These are phyloP conservation scores for Grosmannia huntii DNA, from an alignment of 2,329 filamentous ascomycete genomes.

Conservation along the genomic window DNA sequence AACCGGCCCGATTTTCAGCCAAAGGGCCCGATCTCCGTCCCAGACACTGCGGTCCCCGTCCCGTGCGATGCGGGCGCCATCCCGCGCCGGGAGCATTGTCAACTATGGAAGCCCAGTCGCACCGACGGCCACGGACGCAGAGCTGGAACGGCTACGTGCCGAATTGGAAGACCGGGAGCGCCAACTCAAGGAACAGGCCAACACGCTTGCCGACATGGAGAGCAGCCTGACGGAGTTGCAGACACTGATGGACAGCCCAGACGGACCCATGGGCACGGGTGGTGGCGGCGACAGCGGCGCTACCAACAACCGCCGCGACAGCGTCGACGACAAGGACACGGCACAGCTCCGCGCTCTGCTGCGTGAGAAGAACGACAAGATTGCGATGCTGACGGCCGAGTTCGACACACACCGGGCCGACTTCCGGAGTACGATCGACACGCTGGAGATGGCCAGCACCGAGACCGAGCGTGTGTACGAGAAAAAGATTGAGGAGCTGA, in stretches of 20 bases:
- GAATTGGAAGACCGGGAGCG: slow-evolving; percentile 74
- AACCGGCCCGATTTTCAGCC: slow-evolving; percentile 22
- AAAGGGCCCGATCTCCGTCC: slow-evolving; percentile 39
- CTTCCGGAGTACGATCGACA: slow-evolving; percentile 94
- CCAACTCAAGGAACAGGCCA: slow-evolving; percentile 79
- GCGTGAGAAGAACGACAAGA: slow-evolving; percentile 94
- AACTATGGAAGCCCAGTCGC: slow-evolving; percentile 11
- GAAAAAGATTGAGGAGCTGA: slow-evolving; percentile 74
- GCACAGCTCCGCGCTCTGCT: slow-evolving; percentile 68
- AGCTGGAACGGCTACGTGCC: slow-evolving; percentile 57
- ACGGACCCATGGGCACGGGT: slow-evolving; percentile 21
- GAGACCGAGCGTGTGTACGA: slow-evolving; percentile 97
- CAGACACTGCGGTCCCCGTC: slow-evolving; percentile 32
- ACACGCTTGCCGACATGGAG: slow-evolving; percentile 81
- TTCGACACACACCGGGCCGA: slow-evolving; percentile 93
- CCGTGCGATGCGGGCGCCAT: slow-evolving; percentile 32
- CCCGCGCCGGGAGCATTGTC: slow-evolving; percentile 26
- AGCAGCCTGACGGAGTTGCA: slow-evolving; percentile 67
- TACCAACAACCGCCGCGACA: slow-evolving; percentile 17
- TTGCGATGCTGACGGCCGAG: slow-evolving; percentile 80
- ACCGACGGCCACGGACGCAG: slow-evolving; percentile 41
- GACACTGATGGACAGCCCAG: slow-evolving; percentile 49
- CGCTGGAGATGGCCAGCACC: slow-evolving; percentile 84
- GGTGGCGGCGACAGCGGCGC: slow-evolving; percentile 11
- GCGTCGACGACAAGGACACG: slow-evolving; percentile 56